Percentiles rank a stretch among this genome's conserved stretches.
phyloP scores from a whole-genome alignment of 2,329 filamentous ascomycete species.

The Talaromyces sp. region DNA sequence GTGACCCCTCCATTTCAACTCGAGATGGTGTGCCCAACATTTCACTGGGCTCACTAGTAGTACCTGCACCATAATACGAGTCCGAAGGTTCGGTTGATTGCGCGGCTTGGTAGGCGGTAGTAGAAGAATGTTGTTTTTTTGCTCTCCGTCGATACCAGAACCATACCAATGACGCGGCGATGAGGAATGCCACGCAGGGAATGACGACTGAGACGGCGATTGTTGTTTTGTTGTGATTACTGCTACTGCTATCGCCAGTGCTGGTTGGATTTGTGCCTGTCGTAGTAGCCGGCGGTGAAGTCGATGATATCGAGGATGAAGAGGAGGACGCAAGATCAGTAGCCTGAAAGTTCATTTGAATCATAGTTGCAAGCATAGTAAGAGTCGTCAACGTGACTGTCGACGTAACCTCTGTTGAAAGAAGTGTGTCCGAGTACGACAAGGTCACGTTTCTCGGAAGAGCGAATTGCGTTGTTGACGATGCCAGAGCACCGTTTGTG shows the following conservation, averaged over 20 bases:
- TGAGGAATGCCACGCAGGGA: not conserved
- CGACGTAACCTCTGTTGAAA: not conserved
- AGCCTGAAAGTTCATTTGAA: slow-evolving; percentile 7
- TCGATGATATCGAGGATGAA: not conserved
- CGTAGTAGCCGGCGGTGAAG: not conserved
- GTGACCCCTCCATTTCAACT: not conserved
- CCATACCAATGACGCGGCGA: slow-evolving; percentile 3
- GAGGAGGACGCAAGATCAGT: not conserved
- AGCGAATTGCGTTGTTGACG: not conserved
- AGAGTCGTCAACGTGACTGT: not conserved
- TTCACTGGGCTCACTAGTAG: not conserved
- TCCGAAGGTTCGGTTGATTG: not conserved
- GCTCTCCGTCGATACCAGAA: slow-evolving; percentile 14
- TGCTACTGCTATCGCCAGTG: not conserved
- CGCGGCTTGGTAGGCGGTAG: not conserved
- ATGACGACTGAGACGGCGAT: slow-evolving; percentile 11
- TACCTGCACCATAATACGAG: not conserved
- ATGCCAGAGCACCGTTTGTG: not conserved
- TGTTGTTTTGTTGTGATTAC: slow-evolving; percentile 8
- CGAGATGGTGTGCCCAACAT: not conserved
- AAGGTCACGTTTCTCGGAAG: not conserved
- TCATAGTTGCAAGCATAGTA: not conserved
- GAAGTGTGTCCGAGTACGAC: not conserved
- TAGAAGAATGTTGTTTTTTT: not conserved
- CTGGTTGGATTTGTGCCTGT: not conserved